A percentile compares a stretch with the other conserved stretches of the same genome.
Evolutionary conservation across 345 rosid species (phyloP).

Genomic region (Carallia brachiata): DNA sequence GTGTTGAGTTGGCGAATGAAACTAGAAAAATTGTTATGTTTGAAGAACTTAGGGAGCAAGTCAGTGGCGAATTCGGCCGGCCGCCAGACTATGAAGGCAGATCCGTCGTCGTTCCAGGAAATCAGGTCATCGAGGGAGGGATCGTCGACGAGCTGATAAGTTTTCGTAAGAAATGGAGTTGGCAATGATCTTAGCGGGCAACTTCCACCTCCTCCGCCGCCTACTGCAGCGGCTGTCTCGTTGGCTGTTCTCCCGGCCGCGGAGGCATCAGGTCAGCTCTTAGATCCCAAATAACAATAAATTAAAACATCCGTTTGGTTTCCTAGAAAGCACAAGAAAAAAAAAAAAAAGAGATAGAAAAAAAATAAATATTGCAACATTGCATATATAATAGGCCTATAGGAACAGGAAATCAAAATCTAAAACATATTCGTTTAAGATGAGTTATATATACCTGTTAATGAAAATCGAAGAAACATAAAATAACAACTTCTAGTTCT

Average conservation of each 20-base stretch:
- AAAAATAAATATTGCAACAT: no score
- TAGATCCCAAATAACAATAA: no score
- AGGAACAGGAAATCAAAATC: no score
- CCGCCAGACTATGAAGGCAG: constrained; percentile 80
- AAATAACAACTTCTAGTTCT: no score
- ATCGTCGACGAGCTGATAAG: constrained; percentile 81
- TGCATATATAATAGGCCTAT: no score
- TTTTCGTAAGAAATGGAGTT: constrained; percentile 80
- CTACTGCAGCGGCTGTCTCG: constrained; percentile 28
- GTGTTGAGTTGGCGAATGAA: constrained; percentile 95
- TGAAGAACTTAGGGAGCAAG: constrained; percentile 79
- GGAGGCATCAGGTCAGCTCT: constrained; percentile 35
- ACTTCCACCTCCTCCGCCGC: constrained; percentile 28
- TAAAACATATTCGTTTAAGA: no score
- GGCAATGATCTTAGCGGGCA: constrained; percentile 62
- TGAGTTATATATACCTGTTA: no score
- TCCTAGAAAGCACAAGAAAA: no score
- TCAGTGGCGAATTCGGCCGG: constrained; percentile 82
- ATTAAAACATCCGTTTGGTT: no score
- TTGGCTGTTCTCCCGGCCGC: constrained; percentile 59
- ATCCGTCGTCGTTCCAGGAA: constrained; percentile 92
- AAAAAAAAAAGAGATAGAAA: no score
- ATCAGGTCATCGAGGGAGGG: constrained; percentile 60
- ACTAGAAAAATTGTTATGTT: constrained; percentile 91
- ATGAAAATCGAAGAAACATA: no score